These are phyloP conservation scores for Tetracentron sinense DNA, from an alignment of 164 flowering plant genomes.

Conservation along the genomic window DNA sequence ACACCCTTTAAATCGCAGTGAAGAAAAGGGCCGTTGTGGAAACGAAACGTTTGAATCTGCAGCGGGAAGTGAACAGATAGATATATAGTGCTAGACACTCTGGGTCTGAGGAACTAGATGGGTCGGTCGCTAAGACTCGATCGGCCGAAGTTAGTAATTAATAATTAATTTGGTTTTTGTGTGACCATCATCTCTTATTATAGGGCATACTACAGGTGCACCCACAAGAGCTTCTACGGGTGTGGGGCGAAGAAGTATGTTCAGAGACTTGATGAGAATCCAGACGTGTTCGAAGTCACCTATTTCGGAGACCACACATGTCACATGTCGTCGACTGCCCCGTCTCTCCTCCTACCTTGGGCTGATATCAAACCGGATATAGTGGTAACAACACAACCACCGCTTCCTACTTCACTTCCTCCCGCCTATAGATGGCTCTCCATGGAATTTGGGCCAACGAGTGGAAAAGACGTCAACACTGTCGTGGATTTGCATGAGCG, in stretches of 20 bases:
- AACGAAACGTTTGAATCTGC: no score
- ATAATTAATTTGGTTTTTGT: no score
- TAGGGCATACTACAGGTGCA: slow-evolving; percentile 83
- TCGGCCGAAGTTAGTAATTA: no score
- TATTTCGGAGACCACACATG: slow-evolving; percentile 71
- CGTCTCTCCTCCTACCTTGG: slow-evolving; percentile 22
- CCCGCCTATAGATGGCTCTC: not conserved
- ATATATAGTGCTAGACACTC: no score
- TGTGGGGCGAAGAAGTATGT: slow-evolving; percentile 90
- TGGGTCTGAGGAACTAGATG: no score
- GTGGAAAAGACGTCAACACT: not conserved
- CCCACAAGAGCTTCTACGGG: slow-evolving; percentile 67
- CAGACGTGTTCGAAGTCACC: slow-evolving; percentile 52
- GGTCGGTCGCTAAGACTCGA: no score
- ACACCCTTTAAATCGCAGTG: no score
- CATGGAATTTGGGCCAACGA: not conserved
- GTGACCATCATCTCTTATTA: not conserved
- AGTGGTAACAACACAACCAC: not conserved
- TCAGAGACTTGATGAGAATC: slow-evolving; percentile 66
- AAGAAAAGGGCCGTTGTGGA: no score
- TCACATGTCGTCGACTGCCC: slow-evolving; percentile 50
- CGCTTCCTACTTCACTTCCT: not conserved
- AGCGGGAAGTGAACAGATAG: no score
- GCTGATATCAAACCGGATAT: slow-evolving; percentile 9
- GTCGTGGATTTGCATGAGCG: not conserved